A percentile compares a stretch with the other conserved stretches of the same genome.
These are phyloP conservation scores for Umbellularia californica DNA, from an alignment of 164 flowering plant genomes.

Conservation along the genomic window DNA sequence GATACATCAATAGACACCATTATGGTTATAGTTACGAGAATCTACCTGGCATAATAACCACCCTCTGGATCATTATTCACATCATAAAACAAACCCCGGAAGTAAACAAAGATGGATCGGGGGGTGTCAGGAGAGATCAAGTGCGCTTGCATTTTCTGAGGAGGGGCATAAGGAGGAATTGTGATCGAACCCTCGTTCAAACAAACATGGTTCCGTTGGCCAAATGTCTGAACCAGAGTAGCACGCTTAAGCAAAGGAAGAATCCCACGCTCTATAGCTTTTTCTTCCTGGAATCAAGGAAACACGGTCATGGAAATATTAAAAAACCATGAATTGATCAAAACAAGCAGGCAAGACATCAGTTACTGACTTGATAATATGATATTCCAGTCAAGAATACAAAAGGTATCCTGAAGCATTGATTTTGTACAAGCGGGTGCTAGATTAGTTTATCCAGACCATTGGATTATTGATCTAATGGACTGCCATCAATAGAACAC, in stretches of 20 bases:
- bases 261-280: constrained; percentile 90
- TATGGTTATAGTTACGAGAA: neutral
- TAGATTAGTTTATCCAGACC: neutral
- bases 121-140: constrained; percentile 81
- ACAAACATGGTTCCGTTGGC: constrained; percentile 93
- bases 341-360: neutral
- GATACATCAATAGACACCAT: neutral
- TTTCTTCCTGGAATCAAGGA: constrained; percentile 62
- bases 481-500: too few species aligned
- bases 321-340: neutral
- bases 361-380: neutral
- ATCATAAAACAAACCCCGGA: constrained; percentile 90
- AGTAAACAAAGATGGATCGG: constrained; percentile 93
- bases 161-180: constrained; percentile 97
- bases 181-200: constrained; percentile 85
- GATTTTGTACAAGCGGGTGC: neutral
- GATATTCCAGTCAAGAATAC: neutral
- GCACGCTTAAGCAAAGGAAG: constrained; percentile 82
- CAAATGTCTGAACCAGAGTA: constrained; percentile 95
- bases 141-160: constrained; percentile 94
- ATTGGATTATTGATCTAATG: neutral
- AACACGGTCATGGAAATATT: neutral
- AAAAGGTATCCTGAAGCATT: neutral
- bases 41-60: constrained; percentile 95
- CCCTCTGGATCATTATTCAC: constrained; percentile 95